Base-by-base conservation (phyloP, 164 flowering plant genomes). In the Piper betle region DNA sequence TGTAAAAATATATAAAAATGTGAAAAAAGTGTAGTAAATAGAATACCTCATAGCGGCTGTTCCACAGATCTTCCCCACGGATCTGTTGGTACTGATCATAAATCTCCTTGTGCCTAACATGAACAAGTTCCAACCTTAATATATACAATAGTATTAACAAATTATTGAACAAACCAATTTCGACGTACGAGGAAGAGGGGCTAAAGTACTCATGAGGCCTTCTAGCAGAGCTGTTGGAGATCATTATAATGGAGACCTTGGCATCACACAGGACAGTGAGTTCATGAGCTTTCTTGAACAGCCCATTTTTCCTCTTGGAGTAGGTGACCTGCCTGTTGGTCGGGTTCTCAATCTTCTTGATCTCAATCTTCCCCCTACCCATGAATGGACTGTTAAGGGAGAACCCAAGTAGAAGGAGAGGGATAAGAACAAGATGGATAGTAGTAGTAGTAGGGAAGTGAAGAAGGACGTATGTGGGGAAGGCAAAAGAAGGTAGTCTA, bases 281-380 rank as follows among this genome's bases (percentile, higher is more conserved):
- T 55, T 86, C 89, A 13, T 64, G 73, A 7, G 93, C 89, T 73
- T 84, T 84, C 81, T 84, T 86, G 72, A 84, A 64, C 20, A 84
- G 77, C 12, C 92, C 92, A 60, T 78, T 78, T 64, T 88, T 61
- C 39, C 92, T 64, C 80, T 86, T 86, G 39, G 87, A 82, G 69
- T 72, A 84, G 39, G 93, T 86, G 33, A 86, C 89, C 55, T 82
- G 93, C 70, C 89, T 75, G 77, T 82, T 86, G 1, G 85, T 86
- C 8, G 67, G 42, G 69, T 86, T 82, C 69, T 82, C 89, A 6
- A 84, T 84, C 64, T 55, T 75, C 83, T 72, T 82, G 58, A 84
- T 84, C 80, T 86, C 86, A 11, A 82, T 81, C 81, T 80, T 84
- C 13, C 89, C 93, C 52, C 93, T 72, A 37, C 87, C 93, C 93